These are phyloP conservation scores for Mucor irregularis DNA, from an alignment of 371 early-diverging fungal species.

Conservation along the genomic window DNA sequence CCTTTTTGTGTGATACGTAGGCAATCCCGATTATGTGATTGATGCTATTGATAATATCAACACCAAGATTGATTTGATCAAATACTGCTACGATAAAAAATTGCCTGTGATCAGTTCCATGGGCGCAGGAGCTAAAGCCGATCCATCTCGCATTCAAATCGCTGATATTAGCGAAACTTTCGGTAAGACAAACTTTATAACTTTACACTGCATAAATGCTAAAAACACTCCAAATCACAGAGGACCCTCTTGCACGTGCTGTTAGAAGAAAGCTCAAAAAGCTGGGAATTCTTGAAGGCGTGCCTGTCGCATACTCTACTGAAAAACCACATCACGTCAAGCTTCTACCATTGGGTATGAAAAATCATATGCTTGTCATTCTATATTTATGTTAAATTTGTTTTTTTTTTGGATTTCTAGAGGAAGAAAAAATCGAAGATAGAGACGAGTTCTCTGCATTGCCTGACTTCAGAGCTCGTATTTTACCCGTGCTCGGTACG, in stretches of 20 bases:
- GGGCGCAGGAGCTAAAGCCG: constrained; percentile 95
- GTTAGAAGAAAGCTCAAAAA: constrained; percentile 77
- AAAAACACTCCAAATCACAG: constrained; percentile 45
- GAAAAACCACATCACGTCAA: constrained; percentile 87
- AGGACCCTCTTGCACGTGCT: constrained; percentile 90
- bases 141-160: constrained; percentile 91
- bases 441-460: constrained; percentile 88
- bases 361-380: not conserved
- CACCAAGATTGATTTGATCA: constrained; percentile 87
- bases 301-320: constrained; percentile 90
- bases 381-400: not conserved
- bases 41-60: constrained; percentile 96
- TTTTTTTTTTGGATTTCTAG: constrained; percentile 22
- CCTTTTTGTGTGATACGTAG: constrained; percentile 22
- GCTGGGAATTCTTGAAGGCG: constrained; percentile 69
- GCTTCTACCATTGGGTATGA: constrained; percentile 68
- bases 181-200: constrained; percentile 47
- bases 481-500: constrained; percentile 87
- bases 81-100: constrained; percentile 76
- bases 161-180: constrained; percentile 92
- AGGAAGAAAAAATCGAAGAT: constrained; percentile 76
- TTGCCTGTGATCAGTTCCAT: constrained; percentile 85
- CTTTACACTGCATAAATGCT: not conserved
- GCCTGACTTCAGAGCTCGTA: constrained; percentile 86
- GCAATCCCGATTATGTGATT: constrained; percentile 75